Conservation (phyloP, 345 rosid genomes). For the Melaleuca alternifolia region DNA sequence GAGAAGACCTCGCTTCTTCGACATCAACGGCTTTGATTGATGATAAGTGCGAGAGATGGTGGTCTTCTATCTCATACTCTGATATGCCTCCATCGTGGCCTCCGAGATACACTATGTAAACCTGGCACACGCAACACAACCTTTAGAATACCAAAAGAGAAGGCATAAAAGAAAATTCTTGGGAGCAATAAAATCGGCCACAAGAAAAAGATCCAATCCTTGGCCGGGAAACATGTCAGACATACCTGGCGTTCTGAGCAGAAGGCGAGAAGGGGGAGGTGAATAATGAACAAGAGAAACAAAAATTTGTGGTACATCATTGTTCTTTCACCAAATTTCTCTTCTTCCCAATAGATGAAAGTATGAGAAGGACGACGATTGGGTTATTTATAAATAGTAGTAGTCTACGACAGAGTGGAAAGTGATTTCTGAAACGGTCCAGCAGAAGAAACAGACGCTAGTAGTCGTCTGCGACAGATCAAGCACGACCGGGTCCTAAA, state of each 20-base stretch:
- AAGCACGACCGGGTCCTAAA: no score
- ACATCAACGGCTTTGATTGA: slow-evolving; percentile 49
- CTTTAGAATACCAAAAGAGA: not conserved
- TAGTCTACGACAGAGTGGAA: not conserved
- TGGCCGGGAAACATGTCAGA: no score
- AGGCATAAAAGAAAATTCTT: not conserved
- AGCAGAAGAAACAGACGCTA: not conserved
- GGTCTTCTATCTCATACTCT: slow-evolving; percentile 45
- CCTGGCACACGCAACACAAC: slow-evolving; percentile 16
- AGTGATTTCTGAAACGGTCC: not conserved
- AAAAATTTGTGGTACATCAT: not conserved
- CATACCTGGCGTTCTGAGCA: not conserved
- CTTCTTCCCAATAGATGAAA: not conserved
- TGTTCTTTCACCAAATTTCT: not conserved
- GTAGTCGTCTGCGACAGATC: no score
- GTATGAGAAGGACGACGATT: not conserved
- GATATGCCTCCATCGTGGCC: slow-evolving; percentile 44
- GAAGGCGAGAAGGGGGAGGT: not conserved
- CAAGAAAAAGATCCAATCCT: not conserved
- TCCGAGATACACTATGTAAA: slow-evolving; percentile 60
- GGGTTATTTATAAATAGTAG: not conserved
- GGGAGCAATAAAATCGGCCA: not conserved
- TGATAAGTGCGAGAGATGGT: slow-evolving; percentile 49
- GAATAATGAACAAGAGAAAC: not conserved
- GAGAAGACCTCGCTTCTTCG: slow-evolving; percentile 51